Percentiles rank a stretch among this genome's conserved stretches.
These are phyloP conservation scores for Prunus yedoensis DNA, from an alignment of 331 rosid species.

Conservation along the genomic window DNA sequence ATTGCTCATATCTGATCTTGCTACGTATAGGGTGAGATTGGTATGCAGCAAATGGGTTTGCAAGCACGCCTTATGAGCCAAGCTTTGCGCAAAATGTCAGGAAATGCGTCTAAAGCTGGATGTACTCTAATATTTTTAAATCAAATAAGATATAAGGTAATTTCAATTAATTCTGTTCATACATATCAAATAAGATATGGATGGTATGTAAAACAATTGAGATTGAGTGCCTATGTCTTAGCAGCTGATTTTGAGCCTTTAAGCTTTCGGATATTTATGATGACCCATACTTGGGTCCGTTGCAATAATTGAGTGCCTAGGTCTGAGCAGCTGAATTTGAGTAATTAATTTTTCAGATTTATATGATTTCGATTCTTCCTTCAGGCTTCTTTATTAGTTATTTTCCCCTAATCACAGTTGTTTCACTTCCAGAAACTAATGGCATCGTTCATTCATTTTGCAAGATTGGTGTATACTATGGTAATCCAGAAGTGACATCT, in stretches of 20 bases:
- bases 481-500: slow-evolving; percentile 99
- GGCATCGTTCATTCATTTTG: slow-evolving; percentile 22
- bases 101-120: slow-evolving; percentile 99
- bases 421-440: slow-evolving; percentile 8
- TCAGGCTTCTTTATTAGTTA: neutral
- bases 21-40: slow-evolving; percentile 80
- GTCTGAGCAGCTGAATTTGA: neutral
- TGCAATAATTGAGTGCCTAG: neutral
- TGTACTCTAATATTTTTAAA: slow-evolving; percentile 93
- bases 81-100: slow-evolving; percentile 99
- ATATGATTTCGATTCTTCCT: neutral
- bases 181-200: neutral
- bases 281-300: neutral
- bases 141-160: slow-evolving; percentile 98
- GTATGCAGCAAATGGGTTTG: slow-evolving; percentile 99
- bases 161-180: slow-evolving; percentile 19
- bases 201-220: neutral
- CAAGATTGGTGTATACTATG: slow-evolving; percentile 95
- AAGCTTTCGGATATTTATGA: slow-evolving; percentile 22
- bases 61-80: slow-evolving; percentile 99
- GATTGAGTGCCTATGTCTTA: neutral
- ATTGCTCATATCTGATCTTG: slow-evolving; percentile 25
- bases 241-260: neutral
- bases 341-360: slow-evolving; percentile 14
- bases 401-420: neutral